Conservation (phyloP, 768 basidiomycete species). For the Boletus pseudopeckii region DNA sequence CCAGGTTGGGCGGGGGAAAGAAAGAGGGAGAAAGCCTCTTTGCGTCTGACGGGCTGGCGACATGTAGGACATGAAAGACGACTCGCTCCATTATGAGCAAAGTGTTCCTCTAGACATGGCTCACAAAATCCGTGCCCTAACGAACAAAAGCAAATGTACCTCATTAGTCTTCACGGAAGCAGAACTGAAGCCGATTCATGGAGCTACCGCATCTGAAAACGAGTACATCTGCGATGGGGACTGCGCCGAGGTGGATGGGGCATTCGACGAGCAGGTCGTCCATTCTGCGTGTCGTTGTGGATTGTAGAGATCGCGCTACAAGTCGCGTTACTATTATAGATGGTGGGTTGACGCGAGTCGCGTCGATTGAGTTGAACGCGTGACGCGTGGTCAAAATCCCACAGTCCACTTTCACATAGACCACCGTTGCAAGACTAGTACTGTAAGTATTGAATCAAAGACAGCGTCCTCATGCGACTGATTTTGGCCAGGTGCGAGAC, state of each 20-base stretch:
- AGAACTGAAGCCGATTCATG: conserved; percentile 1
- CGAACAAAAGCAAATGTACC: conserved; percentile 8
- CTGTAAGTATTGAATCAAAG: not conserved
- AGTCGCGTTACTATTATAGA: not conserved
- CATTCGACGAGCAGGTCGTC: conserved; percentile 28
- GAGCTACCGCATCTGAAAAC: conserved; percentile 31
- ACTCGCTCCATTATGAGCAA: conserved; percentile 6
- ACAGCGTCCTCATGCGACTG: not conserved
- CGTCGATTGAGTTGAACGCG: not conserved
- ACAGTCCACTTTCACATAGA: not conserved
- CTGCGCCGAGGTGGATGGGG: conserved; percentile 31
- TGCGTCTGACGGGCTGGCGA: conserved; percentile 27
- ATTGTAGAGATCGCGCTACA: not conserved
- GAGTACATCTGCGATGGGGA: conserved; percentile 26
- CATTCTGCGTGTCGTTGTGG: conserved; percentile 8
- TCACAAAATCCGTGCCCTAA: conserved; percentile 33
- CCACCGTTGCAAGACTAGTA: no score
- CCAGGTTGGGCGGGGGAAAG: conserved; percentile 17
- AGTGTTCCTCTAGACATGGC: conserved; percentile 26
- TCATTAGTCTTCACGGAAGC: conserved; percentile 10
- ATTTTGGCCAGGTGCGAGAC: not conserved
- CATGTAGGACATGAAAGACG: conserved; percentile 27
- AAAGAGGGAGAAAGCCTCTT: conserved; percentile 27
- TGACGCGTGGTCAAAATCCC: not conserved
- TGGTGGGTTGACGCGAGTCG: not conserved